phyloP scores from a whole-genome alignment of 148 eudicot genomes.

The Hydrangea macrophylla region DNA sequence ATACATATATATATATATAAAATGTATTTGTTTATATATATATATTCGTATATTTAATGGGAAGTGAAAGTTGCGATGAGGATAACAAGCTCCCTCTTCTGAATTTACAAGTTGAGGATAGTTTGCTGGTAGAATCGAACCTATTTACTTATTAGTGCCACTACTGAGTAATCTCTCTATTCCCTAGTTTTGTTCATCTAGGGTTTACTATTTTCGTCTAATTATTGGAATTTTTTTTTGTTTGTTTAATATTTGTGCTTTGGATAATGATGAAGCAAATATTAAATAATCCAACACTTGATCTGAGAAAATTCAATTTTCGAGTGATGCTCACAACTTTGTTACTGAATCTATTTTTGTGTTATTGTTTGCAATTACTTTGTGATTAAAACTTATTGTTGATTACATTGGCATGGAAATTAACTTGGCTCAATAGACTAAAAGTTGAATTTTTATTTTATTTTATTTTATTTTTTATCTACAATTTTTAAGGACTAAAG shows the following conservation, averaged over 20 bases:
- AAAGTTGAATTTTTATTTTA: no score
- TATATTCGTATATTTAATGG: neutral
- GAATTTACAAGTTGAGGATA: slow-evolving; percentile 13
- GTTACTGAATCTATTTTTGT: slow-evolving; percentile 20
- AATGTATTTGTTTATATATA: neutral
- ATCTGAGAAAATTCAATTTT: slow-evolving; percentile 22
- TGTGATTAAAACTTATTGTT: no score
- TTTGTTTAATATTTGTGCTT: neutral
- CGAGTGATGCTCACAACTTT: slow-evolving; percentile 4
- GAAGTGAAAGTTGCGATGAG: slow-evolving; percentile 22
- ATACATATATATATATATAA: neutral
- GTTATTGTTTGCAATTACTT: no score
- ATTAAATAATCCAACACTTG: slow-evolving; percentile 20
- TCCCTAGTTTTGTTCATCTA: neutral
- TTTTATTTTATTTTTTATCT: no score
- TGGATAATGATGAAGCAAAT: slow-evolving; percentile 14
- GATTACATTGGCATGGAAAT: no score
- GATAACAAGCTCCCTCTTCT: slow-evolving; percentile 30
- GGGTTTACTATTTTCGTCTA: no score
- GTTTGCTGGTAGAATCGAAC: slow-evolving; percentile 23
- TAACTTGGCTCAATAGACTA: no score
- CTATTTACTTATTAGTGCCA: slow-evolving; percentile 3
- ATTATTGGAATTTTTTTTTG: neutral
- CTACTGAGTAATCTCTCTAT: slow-evolving; percentile 15
- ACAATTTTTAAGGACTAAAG: no score